A percentile compares a stretch with the other conserved stretches of the same genome.
Evolutionary conservation across 2,329 filamentous ascomycete species (phyloP).

Genomic region (Xylaria sp.): DNA sequence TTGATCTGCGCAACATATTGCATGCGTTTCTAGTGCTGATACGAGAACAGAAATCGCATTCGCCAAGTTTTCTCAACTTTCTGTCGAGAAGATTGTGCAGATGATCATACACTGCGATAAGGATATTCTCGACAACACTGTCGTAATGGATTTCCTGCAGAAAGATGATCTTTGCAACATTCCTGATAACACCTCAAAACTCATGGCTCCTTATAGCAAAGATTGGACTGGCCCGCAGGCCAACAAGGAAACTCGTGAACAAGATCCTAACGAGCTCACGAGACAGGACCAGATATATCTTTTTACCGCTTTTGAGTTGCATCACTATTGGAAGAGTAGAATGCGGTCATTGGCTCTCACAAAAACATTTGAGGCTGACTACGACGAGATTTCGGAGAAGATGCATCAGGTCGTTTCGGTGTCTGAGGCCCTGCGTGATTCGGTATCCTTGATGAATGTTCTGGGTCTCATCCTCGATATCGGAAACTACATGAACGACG

Average conservation of each 20-base stretch:
- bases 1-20: constrained; percentile 8
- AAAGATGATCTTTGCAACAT: constrained; percentile 90
- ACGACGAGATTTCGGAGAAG: constrained; percentile 83
- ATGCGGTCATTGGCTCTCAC: constrained; percentile 88
- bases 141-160: constrained; percentile 95
- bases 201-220: constrained; percentile 91
- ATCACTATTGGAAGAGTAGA: constrained; percentile 97
- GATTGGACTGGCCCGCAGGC: constrained; percentile 93
- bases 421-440: constrained; percentile 84
- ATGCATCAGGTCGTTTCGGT: constrained; percentile 80
- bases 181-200: constrained; percentile 82
- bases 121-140: constrained; percentile 79
- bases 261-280: constrained; percentile 82
- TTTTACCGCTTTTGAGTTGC: constrained; percentile 86
- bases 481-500: constrained; percentile 99
- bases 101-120: constrained; percentile 95
- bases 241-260: constrained; percentile 69
- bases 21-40: constrained; percentile 29
- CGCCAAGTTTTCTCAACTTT: constrained; percentile 81
- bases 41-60: constrained; percentile 67
- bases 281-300: constrained; percentile 94
- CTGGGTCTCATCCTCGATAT: constrained; percentile 94
- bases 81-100: constrained; percentile 78
- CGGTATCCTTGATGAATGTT: constrained; percentile 91
- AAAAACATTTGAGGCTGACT: constrained; percentile 77